phyloP scores from a whole-genome alignment of 352 stramenopile genomes.

The Elongisporangium anandrum region DNA sequence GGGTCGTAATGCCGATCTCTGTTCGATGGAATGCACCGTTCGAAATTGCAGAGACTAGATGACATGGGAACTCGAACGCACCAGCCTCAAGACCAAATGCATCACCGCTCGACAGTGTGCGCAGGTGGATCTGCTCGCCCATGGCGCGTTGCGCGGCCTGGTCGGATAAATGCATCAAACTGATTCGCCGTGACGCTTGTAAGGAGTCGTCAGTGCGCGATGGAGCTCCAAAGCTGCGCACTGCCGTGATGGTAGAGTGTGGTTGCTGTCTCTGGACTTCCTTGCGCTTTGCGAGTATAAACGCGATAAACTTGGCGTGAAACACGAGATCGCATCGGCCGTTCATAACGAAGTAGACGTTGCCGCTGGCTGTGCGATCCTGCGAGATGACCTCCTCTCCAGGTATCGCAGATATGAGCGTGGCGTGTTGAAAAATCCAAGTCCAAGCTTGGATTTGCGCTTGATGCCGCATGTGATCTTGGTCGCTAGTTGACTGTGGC shows the following conservation, averaged over 20 bases:
- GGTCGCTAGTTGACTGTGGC: background rate
- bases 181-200: conserved; percentile 4
- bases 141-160: background rate
- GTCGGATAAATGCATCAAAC: conserved; percentile 1
- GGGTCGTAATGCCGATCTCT: conserved; percentile 33
- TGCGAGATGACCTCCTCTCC: conserved; percentile 19
- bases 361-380: conserved; percentile 15
- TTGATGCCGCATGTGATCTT: background rate
- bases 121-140: conserved; percentile 13
- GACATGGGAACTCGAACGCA: conserved; percentile 32
- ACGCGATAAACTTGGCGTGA: conserved; percentile 21
- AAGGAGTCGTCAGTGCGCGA: conserved; percentile 4
- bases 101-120: conserved; percentile 28
- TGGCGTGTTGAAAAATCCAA: conserved; percentile 12
- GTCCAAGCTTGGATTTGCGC: conserved; percentile 5
- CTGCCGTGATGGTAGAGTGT: background rate
- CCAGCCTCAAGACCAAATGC: conserved; percentile 44
- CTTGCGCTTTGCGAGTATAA: conserved; percentile 14
- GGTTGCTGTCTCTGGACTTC: conserved; percentile 11
- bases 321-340: conserved; percentile 24
- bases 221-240: background rate
- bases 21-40: conserved; percentile 43
- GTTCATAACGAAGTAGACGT: conserved; percentile 27
- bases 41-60: conserved; percentile 28
- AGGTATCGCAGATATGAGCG: conserved; percentile 12